These are phyloP conservation scores for Straminergon stramineum DNA, from an alignment of 225 moss, liverwort and hornwort genomes.

Conservation along the genomic window DNA sequence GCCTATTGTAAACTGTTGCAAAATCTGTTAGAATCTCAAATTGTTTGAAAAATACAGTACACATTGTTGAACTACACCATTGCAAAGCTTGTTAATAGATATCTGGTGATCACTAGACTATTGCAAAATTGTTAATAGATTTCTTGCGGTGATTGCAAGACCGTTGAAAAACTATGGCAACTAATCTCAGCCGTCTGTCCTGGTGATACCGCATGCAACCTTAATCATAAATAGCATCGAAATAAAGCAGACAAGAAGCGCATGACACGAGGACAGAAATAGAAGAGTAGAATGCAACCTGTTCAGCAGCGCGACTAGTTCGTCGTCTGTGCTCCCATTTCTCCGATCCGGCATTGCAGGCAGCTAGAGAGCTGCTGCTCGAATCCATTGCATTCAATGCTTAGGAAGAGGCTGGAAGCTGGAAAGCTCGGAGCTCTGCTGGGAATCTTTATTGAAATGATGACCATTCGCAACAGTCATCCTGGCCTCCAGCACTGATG, in stretches of 20 bases:
- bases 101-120: background rate
- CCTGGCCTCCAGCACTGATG: background rate
- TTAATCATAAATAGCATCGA: background rate
- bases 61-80: background rate
- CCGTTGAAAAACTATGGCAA: background rate
- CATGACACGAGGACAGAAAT: too few species aligned
- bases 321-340: background rate
- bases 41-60: background rate
- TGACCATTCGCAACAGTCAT: background rate
- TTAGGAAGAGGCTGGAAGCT: background rate
- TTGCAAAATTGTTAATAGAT: background rate
- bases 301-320: background rate
- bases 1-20: background rate
- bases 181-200: background rate
- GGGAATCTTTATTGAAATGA: background rate
- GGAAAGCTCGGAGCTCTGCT: too few species aligned
- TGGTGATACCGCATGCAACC: background rate
- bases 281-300: background rate
- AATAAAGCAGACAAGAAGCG: too few species aligned
- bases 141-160: too few species aligned
- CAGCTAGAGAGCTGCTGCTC: background rate
- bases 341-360: background rate
- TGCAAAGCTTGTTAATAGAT: background rate
- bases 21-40: background rate
- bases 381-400: background rate